Evolutionary conservation across 169 alveolate species (phyloP).

Genomic region (Miamiensis avidus): DNA sequence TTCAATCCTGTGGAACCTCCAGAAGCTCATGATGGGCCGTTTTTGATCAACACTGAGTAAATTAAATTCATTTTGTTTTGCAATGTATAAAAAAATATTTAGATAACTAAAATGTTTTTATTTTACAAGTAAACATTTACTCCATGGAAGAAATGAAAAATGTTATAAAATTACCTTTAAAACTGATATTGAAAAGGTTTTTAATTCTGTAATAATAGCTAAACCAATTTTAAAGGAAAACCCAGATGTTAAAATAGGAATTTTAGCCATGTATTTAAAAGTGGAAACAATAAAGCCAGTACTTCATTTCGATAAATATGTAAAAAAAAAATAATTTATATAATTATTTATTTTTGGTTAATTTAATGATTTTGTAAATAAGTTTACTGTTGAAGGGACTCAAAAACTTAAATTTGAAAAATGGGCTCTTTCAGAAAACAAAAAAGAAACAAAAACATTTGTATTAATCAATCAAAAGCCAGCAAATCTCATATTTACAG

Average conservation of each 20-base stretch:
- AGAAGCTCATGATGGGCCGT: constrained; percentile 35
- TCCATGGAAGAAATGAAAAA: constrained; percentile 60
- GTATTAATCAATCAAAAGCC: constrained; percentile 68
- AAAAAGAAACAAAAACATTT: constrained; percentile 61
- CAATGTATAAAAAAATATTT: no score
- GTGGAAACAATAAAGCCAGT: constrained; percentile 76
- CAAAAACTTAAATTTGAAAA: constrained; percentile 67
- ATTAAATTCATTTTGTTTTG: no score
- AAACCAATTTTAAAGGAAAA: constrained; percentile 24
- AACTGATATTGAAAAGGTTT: constrained; percentile 42
- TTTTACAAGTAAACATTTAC: constrained; percentile 4
- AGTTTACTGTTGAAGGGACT: constrained; percentile 65
- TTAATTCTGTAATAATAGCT: constrained; percentile 43
- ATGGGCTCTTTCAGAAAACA: constrained; percentile 58
- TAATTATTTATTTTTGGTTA: background rate
- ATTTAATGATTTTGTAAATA: no score
- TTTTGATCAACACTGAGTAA: constrained; percentile 5
- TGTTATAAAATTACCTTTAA: constrained; percentile 50
- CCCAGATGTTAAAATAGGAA: constrained; percentile 46
- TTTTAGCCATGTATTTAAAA: constrained; percentile 61
- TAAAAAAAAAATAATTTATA: background rate
- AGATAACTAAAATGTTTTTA: background rate
- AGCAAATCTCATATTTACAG: constrained; percentile 67
- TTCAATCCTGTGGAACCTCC: constrained; percentile 57
- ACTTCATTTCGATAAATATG: constrained; percentile 70